Percentiles rank a stretch among this genome's conserved stretches.
Conservation (phyloP, 768 basidiomycete species). For the Leucocoprinus birnbaumii region DNA sequence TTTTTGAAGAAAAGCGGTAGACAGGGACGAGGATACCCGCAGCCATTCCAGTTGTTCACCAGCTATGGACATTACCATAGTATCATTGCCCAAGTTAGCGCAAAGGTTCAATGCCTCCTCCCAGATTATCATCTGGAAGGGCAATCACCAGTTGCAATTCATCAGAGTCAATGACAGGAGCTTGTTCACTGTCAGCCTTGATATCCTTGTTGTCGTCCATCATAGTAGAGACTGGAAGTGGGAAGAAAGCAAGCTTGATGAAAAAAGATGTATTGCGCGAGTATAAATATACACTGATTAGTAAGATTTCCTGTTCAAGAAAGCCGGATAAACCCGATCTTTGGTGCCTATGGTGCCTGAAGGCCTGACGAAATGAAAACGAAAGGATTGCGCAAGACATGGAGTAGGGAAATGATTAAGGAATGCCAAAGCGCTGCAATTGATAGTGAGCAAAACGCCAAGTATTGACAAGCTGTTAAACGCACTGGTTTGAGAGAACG, state of each 20-base stretch:
- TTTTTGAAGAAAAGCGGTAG: slow-evolving; percentile 23
- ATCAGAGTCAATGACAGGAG: slow-evolving; percentile 31
- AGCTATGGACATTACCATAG: slow-evolving; percentile 73
- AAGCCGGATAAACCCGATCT: not conserved
- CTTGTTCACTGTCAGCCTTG: slow-evolving; percentile 24
- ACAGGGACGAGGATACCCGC: slow-evolving; percentile 71
- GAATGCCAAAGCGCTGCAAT: slow-evolving; percentile 28
- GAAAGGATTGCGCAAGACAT: too few species aligned
- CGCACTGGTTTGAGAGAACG: slow-evolving; percentile 80
- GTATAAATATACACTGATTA: slow-evolving; percentile 12
- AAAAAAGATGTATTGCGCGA: not conserved
- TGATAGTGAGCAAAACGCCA: not conserved
- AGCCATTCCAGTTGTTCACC: slow-evolving; percentile 78
- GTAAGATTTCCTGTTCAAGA: slow-evolving; percentile 4
- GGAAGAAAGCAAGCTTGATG: slow-evolving; percentile 6
- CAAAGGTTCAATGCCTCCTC: slow-evolving; percentile 20
- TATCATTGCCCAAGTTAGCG: slow-evolving; percentile 27
- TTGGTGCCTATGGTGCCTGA: too few species aligned
- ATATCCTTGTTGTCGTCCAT: slow-evolving; percentile 21
- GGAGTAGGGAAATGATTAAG: slow-evolving; percentile 16
- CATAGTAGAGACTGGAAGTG: slow-evolving; percentile 10
- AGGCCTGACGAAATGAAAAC: not conserved
- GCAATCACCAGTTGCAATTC: slow-evolving; percentile 45
- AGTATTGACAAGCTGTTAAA: slow-evolving; percentile 7
- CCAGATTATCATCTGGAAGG: slow-evolving; percentile 23